Evolutionary conservation across 2,329 filamentous ascomycete genomes (phyloP).

Genomic region (Gnomoniopsis smithogilvyi): DNA sequence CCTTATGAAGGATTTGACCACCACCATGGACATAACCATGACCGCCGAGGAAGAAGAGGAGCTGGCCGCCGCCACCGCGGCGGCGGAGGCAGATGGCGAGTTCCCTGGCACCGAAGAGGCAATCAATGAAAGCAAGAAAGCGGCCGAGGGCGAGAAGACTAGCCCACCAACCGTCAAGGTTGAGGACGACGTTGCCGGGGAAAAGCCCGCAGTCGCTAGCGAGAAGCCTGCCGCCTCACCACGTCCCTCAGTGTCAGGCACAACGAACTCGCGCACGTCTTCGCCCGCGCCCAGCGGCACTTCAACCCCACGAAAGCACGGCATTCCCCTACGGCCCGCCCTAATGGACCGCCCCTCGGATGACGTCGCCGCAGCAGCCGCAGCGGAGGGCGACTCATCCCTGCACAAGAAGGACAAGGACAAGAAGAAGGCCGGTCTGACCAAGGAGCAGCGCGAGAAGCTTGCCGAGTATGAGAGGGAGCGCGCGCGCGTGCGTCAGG

Average conservation of each 20-base stretch:
- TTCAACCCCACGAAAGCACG: constrained; percentile 37
- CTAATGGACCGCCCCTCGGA: constrained; percentile 82
- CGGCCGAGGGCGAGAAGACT: constrained; percentile 27
- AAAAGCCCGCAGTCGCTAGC: constrained; percentile 20
- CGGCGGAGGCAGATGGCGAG: constrained; percentile 39
- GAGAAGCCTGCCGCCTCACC: constrained; percentile 27
- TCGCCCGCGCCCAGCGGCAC: constrained; percentile 37
- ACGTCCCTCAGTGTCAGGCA: constrained; percentile 32
- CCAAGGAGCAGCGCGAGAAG: constrained; percentile 91
- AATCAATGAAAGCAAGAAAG: constrained; percentile 52
- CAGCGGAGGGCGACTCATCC: constrained; percentile 64
- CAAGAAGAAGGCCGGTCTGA: constrained; percentile 75
- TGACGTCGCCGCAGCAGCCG: constrained; percentile 67
- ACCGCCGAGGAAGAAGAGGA: constrained; percentile 71
- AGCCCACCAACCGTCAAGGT: constrained; percentile 38
- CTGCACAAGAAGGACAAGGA: constrained; percentile 61
- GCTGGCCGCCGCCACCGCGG: constrained; percentile 33
- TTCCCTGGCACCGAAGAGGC: constrained; percentile 57
- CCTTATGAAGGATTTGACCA: constrained; percentile 96
- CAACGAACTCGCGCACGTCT: constrained; percentile 38
- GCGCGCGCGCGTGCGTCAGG: constrained; percentile 73
- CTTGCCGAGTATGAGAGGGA: constrained; percentile 85
- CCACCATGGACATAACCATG: constrained; percentile 98
- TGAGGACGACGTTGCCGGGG: constrained; percentile 26
- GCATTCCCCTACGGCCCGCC: constrained; percentile 75